Conservation (phyloP, 495 filamentous ascomycete species). For the Sabuloglossum arenarium region DNA sequence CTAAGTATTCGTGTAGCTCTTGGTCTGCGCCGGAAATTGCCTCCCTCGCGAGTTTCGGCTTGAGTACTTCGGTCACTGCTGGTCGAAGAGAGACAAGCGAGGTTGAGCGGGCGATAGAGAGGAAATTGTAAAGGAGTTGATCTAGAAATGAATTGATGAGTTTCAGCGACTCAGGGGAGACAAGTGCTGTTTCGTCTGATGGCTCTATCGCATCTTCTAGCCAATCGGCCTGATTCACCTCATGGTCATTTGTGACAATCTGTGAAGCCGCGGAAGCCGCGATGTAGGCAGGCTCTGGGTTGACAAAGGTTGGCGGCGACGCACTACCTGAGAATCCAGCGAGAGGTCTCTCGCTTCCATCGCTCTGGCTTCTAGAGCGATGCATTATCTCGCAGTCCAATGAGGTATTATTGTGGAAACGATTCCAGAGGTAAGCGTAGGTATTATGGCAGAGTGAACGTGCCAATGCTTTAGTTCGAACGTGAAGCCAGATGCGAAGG, state of each 20-base stretch:
- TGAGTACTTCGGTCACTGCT: conserved; percentile 71
- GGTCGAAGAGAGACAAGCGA: conserved; percentile 56
- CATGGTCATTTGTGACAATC: conserved; percentile 75
- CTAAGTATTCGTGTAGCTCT: conserved; percentile 73
- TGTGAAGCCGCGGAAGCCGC: conserved; percentile 75
- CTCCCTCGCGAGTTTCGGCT: conserved; percentile 68
- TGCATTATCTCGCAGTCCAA: not conserved
- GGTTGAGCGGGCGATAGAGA: conserved; percentile 64
- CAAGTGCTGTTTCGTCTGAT: conserved; percentile 43
- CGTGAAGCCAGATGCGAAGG: not conserved
- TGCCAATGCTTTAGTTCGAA: not conserved
- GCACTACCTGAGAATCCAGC: conserved; percentile 25
- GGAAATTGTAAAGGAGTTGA: conserved; percentile 74
- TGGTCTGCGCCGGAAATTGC: conserved; percentile 78
- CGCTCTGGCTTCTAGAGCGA: conserved; percentile 10
- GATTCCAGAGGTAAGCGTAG: not conserved
- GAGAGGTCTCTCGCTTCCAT: conserved; percentile 16
- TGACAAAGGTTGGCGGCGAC: conserved; percentile 41
- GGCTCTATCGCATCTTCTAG: conserved; percentile 43
- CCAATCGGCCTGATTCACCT: conserved; percentile 41
- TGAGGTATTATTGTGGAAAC: not conserved
- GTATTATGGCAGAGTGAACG: not conserved
- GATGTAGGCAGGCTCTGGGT: conserved; percentile 73
- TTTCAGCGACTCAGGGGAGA: conserved; percentile 52
- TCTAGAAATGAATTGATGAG: conserved; percentile 89